Percentiles rank a stretch among this genome's conserved stretches.
phyloP scores from a whole-genome alignment of 2,329 filamentous ascomycete species.

The Cadophora sp. region DNA sequence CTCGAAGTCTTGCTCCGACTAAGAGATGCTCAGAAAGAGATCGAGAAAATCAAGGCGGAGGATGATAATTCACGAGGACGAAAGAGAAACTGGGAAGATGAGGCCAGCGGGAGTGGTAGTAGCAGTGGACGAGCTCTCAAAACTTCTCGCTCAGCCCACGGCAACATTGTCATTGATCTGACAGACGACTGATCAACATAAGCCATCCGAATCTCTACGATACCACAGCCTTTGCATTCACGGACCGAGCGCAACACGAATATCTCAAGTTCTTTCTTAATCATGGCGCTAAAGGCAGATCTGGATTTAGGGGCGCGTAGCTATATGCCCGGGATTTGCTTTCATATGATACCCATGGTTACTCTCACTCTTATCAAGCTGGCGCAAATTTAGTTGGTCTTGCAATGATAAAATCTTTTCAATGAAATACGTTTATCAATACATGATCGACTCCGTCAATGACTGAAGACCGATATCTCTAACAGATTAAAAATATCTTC shows the following conservation, averaged over 20 bases:
- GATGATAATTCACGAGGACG: conserved; percentile 8
- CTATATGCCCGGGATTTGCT: background rate
- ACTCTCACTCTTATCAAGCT: background rate
- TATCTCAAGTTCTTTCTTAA: background rate
- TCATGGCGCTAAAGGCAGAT: background rate
- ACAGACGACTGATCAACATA: conserved; percentile 32
- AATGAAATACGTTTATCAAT: background rate
- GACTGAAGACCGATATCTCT: background rate
- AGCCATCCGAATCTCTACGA: background rate
- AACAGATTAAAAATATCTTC: background rate
- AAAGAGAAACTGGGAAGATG: conserved; percentile 22
- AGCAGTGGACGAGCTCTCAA: conserved; percentile 27
- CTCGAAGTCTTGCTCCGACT: background rate
- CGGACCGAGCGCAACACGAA: background rate
- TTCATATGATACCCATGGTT: conserved; percentile 14
- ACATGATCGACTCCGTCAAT: background rate
- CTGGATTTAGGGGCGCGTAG: background rate
- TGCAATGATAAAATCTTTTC: background rate
- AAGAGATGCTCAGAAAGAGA: conserved; percentile 30
- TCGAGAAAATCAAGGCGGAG: conserved; percentile 34
- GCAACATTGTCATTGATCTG: conserved; percentile 32
- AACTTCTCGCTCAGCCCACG: conserved; percentile 20
- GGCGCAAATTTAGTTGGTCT: background rate
- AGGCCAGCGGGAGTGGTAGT: conserved; percentile 17
- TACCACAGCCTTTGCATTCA: background rate